These are phyloP conservation scores for Hibiscus mutabilis DNA, from an alignment of 345 rosid genomes.

Conservation along the genomic window DNA sequence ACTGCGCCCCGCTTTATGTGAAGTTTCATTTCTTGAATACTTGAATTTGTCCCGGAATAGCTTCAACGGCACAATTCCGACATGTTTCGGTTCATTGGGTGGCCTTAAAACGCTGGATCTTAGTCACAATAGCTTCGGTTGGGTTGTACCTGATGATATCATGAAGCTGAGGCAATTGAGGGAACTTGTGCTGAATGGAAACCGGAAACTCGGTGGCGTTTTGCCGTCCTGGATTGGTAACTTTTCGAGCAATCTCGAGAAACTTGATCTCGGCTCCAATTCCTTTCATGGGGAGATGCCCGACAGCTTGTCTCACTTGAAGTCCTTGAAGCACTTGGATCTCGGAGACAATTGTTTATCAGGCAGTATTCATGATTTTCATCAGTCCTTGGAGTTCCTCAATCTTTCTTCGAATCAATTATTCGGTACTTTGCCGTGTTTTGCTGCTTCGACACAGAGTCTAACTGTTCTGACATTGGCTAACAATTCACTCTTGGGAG, in stretches of 20 bases:
- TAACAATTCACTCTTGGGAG: constrained; percentile 64
- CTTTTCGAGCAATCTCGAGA: background rate
- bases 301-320: constrained; percentile 40
- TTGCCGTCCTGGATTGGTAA: background rate
- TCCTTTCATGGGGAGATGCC: constrained; percentile 55
- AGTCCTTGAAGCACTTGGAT: constrained; percentile 48
- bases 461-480: constrained; percentile 54
- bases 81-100: constrained; percentile 49
- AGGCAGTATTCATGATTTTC: constrained; percentile 50
- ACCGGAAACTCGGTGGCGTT: background rate
- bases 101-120: constrained; percentile 63
- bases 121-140: constrained; percentile 45
- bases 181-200: background rate
- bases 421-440: constrained; percentile 83
- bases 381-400: constrained; percentile 54
- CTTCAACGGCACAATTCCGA: constrained; percentile 52
- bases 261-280: background rate
- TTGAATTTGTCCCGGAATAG: constrained; percentile 52
- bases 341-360: constrained; percentile 57
- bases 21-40: constrained; percentile 42
- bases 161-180: background rate
- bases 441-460: constrained; percentile 45
- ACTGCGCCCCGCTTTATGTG: constrained; percentile 54
- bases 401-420: constrained; percentile 65
- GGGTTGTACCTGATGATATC: constrained; percentile 25